phyloP scores from a whole-genome alignment of 2,329 filamentous ascomycete genomes.

The Periconia sp. region DNA sequence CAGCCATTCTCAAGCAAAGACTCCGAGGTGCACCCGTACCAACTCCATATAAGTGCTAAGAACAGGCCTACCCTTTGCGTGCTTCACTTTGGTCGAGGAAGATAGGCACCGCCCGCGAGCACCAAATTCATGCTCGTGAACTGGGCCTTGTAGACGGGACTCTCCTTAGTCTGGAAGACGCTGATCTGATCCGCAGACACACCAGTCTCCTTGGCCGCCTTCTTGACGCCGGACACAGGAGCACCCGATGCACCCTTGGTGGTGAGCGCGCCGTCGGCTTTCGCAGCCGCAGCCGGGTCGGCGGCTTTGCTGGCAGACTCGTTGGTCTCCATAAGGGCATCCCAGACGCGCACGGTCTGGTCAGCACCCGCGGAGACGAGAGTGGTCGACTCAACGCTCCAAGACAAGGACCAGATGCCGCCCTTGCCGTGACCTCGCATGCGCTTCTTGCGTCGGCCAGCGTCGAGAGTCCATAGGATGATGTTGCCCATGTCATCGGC shows the following conservation, averaged over 20 bases:
- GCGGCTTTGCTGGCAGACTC: constrained; percentile 53
- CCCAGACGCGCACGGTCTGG: constrained; percentile 92
- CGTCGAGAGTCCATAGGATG: constrained; percentile 91
- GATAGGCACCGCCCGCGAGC: constrained; percentile 76
- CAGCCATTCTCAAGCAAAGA: too few relatives aligned
- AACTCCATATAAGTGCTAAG: too few relatives aligned
- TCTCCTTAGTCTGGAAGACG: constrained; percentile 95
- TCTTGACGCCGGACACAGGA: constrained; percentile 56
- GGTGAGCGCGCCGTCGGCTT: constrained; percentile 60
- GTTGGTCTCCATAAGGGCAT: constrained; percentile 75
- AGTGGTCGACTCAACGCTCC: constrained; percentile 89
- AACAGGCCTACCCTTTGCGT: too few relatives aligned
- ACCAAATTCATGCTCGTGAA: constrained; percentile 97
- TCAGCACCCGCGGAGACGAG: constrained; percentile 91
- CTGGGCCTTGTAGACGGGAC: constrained; percentile 87
- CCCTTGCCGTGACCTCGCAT: constrained; percentile 94
- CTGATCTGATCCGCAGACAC: constrained; percentile 93
- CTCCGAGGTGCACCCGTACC: too few relatives aligned
- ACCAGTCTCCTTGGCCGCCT: constrained; percentile 87
- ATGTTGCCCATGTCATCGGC: constrained; percentile 90
- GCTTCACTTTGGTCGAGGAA: constrained; percentile 67
- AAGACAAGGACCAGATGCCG: constrained; percentile 91
- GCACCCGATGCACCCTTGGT: constrained; percentile 56
- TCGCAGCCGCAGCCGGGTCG: constrained; percentile 53
- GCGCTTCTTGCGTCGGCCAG: constrained; percentile 84